Percentiles rank a stretch among this genome's conserved stretches.
Evolutionary conservation across 805 yeast species (phyloP).

Genomic region (Danielozyma ontarioensis): DNA sequence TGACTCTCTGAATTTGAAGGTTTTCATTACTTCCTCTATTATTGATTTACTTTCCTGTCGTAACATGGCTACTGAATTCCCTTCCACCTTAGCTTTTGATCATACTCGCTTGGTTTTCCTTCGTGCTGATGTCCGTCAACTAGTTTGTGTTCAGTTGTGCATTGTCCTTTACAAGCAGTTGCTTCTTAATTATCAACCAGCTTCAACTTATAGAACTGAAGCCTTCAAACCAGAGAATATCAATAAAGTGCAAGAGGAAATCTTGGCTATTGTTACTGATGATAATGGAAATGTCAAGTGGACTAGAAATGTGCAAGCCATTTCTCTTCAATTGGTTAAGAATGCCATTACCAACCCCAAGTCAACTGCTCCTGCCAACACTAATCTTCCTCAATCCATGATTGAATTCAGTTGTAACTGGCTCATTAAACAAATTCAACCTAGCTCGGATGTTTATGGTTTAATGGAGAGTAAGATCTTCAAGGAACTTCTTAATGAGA

Average conservation of each 20-base stretch:
- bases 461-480: slow-evolving; percentile 66
- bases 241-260: slow-evolving; percentile 57
- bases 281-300: slow-evolving; percentile 85
- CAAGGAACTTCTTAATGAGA: slow-evolving; percentile 41
- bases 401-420: slow-evolving; percentile 67
- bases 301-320: slow-evolving; percentile 74
- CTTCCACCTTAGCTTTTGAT: slow-evolving; percentile 79
- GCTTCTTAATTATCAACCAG: slow-evolving; percentile 33
- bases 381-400: slow-evolving; percentile 29
- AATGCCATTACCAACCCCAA: slow-evolving; percentile 18
- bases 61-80: slow-evolving; percentile 77
- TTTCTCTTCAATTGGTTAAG: slow-evolving; percentile 63
- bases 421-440: slow-evolving; percentile 84
- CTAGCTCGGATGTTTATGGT: slow-evolving; percentile 69
- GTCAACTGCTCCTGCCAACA: slow-evolving; percentile 5
- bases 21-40: slow-evolving; percentile 46
- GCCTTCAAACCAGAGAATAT: slow-evolving; percentile 29
- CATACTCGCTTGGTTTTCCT: slow-evolving; percentile 71
- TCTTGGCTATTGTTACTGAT: slow-evolving; percentile 75
- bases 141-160: slow-evolving; percentile 76
- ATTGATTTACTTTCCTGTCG: slow-evolving; percentile 69
- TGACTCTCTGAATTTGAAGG: slow-evolving; percentile 19
- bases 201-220: slow-evolving; percentile 7
- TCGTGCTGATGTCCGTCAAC: slow-evolving; percentile 81
- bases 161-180: slow-evolving; percentile 68